These are phyloP conservation scores for Agrocybe chaxingu DNA, from an alignment of 768 basidiomycete species.

Conservation along the genomic window DNA sequence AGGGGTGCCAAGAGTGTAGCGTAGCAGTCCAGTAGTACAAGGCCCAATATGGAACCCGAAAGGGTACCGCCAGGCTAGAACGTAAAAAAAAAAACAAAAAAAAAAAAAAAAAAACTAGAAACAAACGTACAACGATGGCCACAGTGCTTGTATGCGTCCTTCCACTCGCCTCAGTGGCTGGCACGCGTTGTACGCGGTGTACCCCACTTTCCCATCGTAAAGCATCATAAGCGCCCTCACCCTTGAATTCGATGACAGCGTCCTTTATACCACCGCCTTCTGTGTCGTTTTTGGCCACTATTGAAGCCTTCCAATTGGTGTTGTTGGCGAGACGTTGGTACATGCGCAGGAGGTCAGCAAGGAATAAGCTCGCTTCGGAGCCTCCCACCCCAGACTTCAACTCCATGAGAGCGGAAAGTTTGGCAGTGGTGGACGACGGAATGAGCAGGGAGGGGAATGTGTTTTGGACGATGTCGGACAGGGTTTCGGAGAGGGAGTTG, in stretches of 20 bases:
- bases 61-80: no score
- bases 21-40: no score
- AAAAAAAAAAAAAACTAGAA: neutral
- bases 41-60: no score
- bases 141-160: constrained; percentile 92
- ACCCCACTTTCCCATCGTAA: constrained; percentile 93
- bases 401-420: constrained; percentile 80
- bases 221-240: constrained; percentile 72
- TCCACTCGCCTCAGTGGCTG: constrained; percentile 84
- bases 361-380: constrained; percentile 81
- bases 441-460: constrained; percentile 73
- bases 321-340: constrained; percentile 66
- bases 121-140: constrained; percentile 67
- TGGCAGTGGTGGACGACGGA: constrained; percentile 62
- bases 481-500: constrained; percentile 33
- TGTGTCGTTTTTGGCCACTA: constrained; percentile 56
- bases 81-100: neutral
- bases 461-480: constrained; percentile 30
- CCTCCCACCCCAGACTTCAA: constrained; percentile 93
- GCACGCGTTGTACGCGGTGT: constrained; percentile 92
- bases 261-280: constrained; percentile 72
- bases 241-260: constrained; percentile 77
- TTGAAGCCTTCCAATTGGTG: constrained; percentile 54
- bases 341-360: constrained; percentile 76
- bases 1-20: no score